Evolutionary conservation across 2,329 filamentous ascomycete species (phyloP).

Genomic region (Apiospora marii): DNA sequence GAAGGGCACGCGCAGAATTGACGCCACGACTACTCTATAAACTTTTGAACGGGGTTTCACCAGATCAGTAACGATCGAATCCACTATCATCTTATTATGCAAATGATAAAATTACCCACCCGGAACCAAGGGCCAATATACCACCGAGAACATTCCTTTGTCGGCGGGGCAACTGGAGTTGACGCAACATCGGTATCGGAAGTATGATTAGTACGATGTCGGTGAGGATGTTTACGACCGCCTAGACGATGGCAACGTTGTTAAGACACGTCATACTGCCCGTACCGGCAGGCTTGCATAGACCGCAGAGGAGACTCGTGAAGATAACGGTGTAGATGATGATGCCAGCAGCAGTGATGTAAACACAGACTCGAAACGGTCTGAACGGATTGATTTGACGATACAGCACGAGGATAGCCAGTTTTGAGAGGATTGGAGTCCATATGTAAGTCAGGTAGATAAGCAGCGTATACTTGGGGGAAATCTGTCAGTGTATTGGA

Average conservation of each 20-base stretch:
- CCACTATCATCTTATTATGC: not conserved
- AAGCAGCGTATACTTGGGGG: not conserved
- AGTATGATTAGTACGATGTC: not conserved
- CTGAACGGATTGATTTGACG: not conserved
- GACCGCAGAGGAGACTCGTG: not conserved
- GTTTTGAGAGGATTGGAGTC: not conserved
- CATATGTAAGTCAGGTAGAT: not conserved
- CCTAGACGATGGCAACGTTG: not conserved
- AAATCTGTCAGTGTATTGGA: not conserved
- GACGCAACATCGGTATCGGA: not conserved
- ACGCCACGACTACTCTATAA: not conserved
- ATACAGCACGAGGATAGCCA: constrained; percentile 7
- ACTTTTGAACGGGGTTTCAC: not conserved
- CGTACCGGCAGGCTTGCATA: not conserved
- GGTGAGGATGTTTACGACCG: not conserved
- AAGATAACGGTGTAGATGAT: not conserved
- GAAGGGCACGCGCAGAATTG: not conserved
- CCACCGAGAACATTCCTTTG: not conserved
- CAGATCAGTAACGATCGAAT: not conserved
- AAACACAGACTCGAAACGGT: not conserved
- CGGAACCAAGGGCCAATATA: not conserved
- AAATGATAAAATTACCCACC: not conserved
- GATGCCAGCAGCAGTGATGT: not conserved
- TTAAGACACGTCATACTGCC: not conserved
- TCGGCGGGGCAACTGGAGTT: not conserved